Percentiles rank a stretch among this genome's conserved stretches.
These are phyloP conservation scores for Eleusine indica DNA, from an alignment of 176 grass and related monocot genomes.

Conservation along the genomic window DNA sequence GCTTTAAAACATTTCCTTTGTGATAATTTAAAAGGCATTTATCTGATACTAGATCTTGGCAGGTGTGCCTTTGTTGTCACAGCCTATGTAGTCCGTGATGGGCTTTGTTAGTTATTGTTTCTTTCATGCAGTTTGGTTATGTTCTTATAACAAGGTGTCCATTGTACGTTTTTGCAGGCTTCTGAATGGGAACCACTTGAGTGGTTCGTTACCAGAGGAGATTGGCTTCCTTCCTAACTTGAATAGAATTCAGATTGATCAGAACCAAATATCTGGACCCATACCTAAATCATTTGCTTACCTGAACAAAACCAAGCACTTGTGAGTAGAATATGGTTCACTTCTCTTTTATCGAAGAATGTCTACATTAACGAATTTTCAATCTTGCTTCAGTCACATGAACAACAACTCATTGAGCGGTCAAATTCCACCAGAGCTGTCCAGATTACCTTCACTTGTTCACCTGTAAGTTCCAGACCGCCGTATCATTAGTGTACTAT, in stretches of 20 bases:
- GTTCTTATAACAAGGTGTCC: background rate
- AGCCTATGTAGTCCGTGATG: background rate
- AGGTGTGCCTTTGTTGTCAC: background rate
- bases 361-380: slow-evolving; percentile 29
- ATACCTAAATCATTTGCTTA: slow-evolving; percentile 87
- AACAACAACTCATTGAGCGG: slow-evolving; percentile 99
- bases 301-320: slow-evolving; percentile 92
- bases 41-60: slow-evolving; percentile 14
- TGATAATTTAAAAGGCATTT: slow-evolving; percentile 29
- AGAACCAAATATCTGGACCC: slow-evolving; percentile 81
- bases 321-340: slow-evolving; percentile 69
- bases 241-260: slow-evolving; percentile 93
- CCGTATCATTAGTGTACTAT: slow-evolving; percentile 26
- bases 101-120: background rate
- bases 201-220: slow-evolving; percentile 74
- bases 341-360: slow-evolving; percentile 27
- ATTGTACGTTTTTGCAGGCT: slow-evolving; percentile 60
- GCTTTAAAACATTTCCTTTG: background rate
- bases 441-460: slow-evolving; percentile 80
- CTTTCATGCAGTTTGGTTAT: background rate
- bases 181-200: slow-evolving; percentile 78
- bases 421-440: slow-evolving; percentile 86
- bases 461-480: slow-evolving; percentile 75
- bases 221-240: slow-evolving; percentile 85
- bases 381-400: slow-evolving; percentile 78